Percentiles rank a stretch among this genome's conserved stretches.
Evolutionary conservation across 2,329 filamentous ascomycete species (phyloP).

Genomic region (Ophiosphaerella korrae): DNA sequence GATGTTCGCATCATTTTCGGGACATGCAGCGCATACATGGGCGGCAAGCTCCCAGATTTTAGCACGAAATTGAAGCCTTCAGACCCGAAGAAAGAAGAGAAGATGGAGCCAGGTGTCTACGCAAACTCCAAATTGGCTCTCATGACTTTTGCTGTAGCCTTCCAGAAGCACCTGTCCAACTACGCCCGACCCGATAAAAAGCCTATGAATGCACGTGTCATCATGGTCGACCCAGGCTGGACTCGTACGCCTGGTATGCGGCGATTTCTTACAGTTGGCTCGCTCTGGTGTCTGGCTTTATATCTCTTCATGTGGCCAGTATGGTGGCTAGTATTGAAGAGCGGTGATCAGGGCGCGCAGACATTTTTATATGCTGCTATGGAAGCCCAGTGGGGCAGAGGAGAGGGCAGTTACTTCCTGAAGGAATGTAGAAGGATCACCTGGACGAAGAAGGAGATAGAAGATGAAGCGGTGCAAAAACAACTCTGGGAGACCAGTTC

Average conservation of each 20-base stretch:
- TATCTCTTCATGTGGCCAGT: constrained; percentile 81
- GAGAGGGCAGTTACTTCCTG: constrained; percentile 72
- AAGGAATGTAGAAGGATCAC: constrained; percentile 87
- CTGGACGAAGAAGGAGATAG: constrained; percentile 73
- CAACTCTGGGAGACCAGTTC: constrained; percentile 86
- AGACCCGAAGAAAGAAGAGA: constrained; percentile 18
- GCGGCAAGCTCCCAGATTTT: constrained; percentile 69
- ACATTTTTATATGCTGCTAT: constrained; percentile 84
- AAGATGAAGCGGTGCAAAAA: constrained; percentile 79
- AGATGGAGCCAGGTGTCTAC: constrained; percentile 53
- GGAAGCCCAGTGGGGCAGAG: constrained; percentile 73
- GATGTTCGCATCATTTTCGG: constrained; percentile 88
- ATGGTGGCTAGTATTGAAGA: constrained; percentile 89
- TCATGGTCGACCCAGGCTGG: constrained; percentile 86
- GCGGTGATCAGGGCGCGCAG: constrained; percentile 80
- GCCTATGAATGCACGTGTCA: constrained; percentile 80
- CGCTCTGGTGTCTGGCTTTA: constrained; percentile 75
- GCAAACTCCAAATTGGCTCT: constrained; percentile 69
- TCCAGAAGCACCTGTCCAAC: constrained; percentile 86
- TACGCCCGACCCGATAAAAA: constrained; percentile 84
- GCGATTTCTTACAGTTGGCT: constrained; percentile 84
- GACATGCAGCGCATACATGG: constrained; percentile 88
- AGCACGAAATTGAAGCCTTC: constrained; percentile 63
- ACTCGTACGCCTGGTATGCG: constrained; percentile 85
- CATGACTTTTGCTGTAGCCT: constrained; percentile 86